Evolutionary conservation across 257 asterid genomes (phyloP), one percentile per base, ranked within the genome.

Genomic region (Dorcoceras hygrometricum): DNA sequence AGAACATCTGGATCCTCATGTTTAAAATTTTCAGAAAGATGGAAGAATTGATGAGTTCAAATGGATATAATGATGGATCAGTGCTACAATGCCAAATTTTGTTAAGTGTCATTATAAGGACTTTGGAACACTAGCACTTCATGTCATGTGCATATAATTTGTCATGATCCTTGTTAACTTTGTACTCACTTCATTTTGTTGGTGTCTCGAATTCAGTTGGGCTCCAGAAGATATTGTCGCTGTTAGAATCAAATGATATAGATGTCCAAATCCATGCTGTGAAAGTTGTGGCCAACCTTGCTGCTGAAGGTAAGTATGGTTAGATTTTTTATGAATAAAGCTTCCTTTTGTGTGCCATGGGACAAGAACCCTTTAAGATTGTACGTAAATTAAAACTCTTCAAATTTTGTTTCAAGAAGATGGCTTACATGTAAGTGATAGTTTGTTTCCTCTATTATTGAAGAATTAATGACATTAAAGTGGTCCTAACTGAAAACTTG

Each of bases 241-340:
- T 91, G 76, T 74, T 91, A 65, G 83, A 86, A 65, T 87, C 89
- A 23, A 89, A 71, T 53, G 96, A 91, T 73, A 65, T 84, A 74
- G 95, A 87, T 71, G 90, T 89, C 80, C 98, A 87, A 79, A 87
- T 84, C 72, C 98, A 89, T 66, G 98, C 98, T 23, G 98, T 87
- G 73, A 91, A 91, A 80, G 96, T 91, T 75, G 96, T 91, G 23
- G 98, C 98, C 59, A 91, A 91, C 74, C 96, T 91, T 73, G 98
- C 98, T 62, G 96, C 98, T 31, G 96, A 89, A 85, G 98, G 98
- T 91, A 82, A 26, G 67, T 60, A 8, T 63, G 27, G 14, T 43
- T 57, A 31, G 59, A 63, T 29, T 65, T 57, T 66, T 20, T 25
- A 9, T 56, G 29, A 56, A n/a, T 32, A 51, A 39, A 39, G 50